Evolutionary conservation across 2,329 filamentous ascomycete genomes (phyloP), one percentile per base, ranked within the genome.

Genomic region (Tolypocladium tundrense): DNA sequence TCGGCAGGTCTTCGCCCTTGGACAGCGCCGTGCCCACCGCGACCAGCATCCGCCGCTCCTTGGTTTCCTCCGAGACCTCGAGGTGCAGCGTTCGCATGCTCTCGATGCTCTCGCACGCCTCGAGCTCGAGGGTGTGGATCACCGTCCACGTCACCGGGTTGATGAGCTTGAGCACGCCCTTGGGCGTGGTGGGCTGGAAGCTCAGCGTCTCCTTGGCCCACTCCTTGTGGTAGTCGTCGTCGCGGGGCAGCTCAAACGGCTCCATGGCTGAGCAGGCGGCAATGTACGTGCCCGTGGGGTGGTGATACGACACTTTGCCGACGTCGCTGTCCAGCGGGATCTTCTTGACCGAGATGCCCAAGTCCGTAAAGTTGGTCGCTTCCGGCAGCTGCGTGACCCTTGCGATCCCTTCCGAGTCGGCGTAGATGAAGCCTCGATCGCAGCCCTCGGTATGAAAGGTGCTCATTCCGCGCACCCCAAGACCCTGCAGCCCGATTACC

Each of bases 1-100:
- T 88, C 1, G 92, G 87, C 58, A 96, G 83, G 67, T 97, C 94
- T 73, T 99, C 94, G 45, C 94, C 94, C 60, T 88, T 88, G n/a
- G 87, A 82, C 33, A 94, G 82, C 1, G 91, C 88, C 0, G 93
- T 96, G 16, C 93, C 94, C 1, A 97, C 87, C 0, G 87, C 85
- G 55, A 99, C 81, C 53, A 97, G 80, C 67, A 89, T 87, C 66
- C 86, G 88, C 19, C 91, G 86, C 69, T 96, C 89, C 68, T 94
- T 90, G 0, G 91, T 97, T 40, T 87, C 85, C 72, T 99, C 94
- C 0, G 92, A 97, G 9, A 96, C 80, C 71, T 97, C 94, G 16
- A 99, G 82, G 57, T 88, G 88, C 43, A 97, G 80, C 5, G 88
- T 87, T 70, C 93, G 87, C 66, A 97, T 83, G 60, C 88, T 90